These are phyloP conservation scores for Pezicula rhizophila DNA, from an alignment of 2,329 filamentous ascomycete genomes.

Conservation along the genomic window DNA sequence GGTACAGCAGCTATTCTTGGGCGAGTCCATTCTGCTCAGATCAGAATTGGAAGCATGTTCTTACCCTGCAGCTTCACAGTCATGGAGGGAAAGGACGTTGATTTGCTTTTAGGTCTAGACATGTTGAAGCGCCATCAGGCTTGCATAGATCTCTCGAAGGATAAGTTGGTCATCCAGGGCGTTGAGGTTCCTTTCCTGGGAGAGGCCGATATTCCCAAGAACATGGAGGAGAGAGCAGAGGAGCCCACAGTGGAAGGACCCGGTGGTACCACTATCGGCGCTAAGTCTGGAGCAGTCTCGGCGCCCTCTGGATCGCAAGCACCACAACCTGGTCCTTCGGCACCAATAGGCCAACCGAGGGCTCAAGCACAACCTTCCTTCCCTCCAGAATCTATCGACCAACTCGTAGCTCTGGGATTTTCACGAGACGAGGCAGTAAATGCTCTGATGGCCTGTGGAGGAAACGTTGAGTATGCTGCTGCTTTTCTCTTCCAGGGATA, in stretches of 20 bases:
- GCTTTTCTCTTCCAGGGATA: conserved; percentile 62
- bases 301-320: conserved; percentile 28
- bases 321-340: conserved; percentile 9
- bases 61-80: conserved; percentile 95
- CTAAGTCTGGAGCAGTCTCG: conserved; percentile 71
- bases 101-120: conserved; percentile 85
- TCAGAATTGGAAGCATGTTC: conserved; percentile 83
- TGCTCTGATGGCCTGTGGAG: conserved; percentile 74
- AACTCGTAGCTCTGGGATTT: conserved; percentile 73
- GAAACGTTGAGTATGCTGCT: conserved; percentile 85
- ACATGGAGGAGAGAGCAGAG: conserved; percentile 63
- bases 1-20: conserved; percentile 93
- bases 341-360: conserved; percentile 17
- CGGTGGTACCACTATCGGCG: conserved; percentile 82
- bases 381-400: conserved; percentile 63
- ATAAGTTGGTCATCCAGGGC: conserved; percentile 81
- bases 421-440: conserved; percentile 69
- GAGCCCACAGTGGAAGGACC: conserved; percentile 83
- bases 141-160: conserved; percentile 78
- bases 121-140: conserved; percentile 97
- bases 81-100: conserved; percentile 97
- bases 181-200: conserved; percentile 85
- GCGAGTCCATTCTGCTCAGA: conserved; percentile 89
- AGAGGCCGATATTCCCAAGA: conserved; percentile 90
- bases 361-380: conserved; percentile 22